phyloP scores from a whole-genome alignment of 257 asterid genomes.

The Solanum chiquidenum region DNA sequence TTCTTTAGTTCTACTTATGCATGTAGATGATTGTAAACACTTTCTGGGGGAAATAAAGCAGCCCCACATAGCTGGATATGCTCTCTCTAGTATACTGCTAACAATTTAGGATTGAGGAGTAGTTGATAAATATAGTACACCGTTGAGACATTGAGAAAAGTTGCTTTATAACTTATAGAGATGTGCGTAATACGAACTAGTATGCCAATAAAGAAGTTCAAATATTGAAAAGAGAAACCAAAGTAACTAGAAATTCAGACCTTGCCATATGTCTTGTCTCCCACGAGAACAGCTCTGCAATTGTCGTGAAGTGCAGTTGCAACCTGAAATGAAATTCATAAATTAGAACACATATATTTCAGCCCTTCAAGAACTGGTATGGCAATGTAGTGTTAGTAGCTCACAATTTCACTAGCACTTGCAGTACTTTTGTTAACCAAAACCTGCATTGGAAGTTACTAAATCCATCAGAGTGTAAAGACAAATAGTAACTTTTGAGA shows the following conservation, averaged over 20 bases:
- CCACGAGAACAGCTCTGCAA: constrained; percentile 95
- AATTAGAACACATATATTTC: neutral
- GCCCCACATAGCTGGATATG: neutral
- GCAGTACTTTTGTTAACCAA: constrained; percentile 94
- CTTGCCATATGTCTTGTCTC: constrained; percentile 96
- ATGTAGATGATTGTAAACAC: neutral
- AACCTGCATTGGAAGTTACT: constrained; percentile 50
- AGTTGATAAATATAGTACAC: neutral
- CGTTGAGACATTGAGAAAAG: neutral
- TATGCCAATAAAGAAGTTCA: neutral
- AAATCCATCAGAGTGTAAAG: neutral
- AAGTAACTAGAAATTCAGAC: constrained; percentile 18
- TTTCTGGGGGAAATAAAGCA: neutral
- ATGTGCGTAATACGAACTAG: neutral
- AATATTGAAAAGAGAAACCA: neutral
- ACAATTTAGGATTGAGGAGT: neutral
- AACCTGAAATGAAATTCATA: constrained; percentile 48
- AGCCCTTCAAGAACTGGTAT: neutral
- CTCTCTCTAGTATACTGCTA: neutral
- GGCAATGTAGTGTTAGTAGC: constrained; percentile 21
- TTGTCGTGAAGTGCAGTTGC: constrained; percentile 99
- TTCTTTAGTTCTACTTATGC: neutral
- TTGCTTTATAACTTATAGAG: neutral
- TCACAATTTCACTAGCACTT: constrained; percentile 99
- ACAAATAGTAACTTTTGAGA: neutral